Percentiles rank a stretch among this genome's conserved stretches.
Conservation (phyloP, 2,329 filamentous ascomycete species). For the Fusarium euwallaceae region DNA sequence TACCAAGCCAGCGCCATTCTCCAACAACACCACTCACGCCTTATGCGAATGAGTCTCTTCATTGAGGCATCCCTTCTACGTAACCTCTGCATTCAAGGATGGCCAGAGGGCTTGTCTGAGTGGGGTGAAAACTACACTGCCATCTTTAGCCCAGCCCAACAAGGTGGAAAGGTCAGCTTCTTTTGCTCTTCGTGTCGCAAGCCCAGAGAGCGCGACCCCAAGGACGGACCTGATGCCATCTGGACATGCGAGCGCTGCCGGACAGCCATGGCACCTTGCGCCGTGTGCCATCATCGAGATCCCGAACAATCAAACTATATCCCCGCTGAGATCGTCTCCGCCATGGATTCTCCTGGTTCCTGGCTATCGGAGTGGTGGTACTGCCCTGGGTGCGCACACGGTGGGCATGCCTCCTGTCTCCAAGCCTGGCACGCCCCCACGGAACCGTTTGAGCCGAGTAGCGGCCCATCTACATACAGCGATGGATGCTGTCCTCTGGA, state of each 20-base stretch:
- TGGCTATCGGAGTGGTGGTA: slow-evolving; percentile 70
- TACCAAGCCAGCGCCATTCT: slow-evolving; percentile 69
- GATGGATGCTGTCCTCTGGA: slow-evolving; percentile 75
- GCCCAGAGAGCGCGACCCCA: slow-evolving; percentile 66
- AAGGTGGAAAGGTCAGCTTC: slow-evolving; percentile 66
- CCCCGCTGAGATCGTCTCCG: slow-evolving; percentile 47
- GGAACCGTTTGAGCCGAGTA: slow-evolving; percentile 25
- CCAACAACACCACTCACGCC: slow-evolving; percentile 70
- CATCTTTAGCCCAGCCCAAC: slow-evolving; percentile 67
- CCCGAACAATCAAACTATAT: slow-evolving; percentile 58
- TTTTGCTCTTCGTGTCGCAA: slow-evolving; percentile 69
- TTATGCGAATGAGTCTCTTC: slow-evolving; percentile 71
- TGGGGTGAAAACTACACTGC: slow-evolving; percentile 69
- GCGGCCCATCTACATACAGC: slow-evolving; percentile 52
- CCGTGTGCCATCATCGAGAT: slow-evolving; percentile 70
- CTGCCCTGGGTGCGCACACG: slow-evolving; percentile 72
- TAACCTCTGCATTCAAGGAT: slow-evolving; percentile 71
- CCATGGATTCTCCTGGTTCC: slow-evolving; percentile 40
- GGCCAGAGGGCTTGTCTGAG: slow-evolving; percentile 63
- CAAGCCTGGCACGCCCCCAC: slow-evolving; percentile 68
- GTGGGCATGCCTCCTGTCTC: slow-evolving; percentile 72
- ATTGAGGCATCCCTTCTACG: slow-evolving; percentile 71
- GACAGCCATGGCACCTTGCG: slow-evolving; percentile 67
- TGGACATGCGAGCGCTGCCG: slow-evolving; percentile 71
- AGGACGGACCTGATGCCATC: slow-evolving; percentile 59